Evolutionary conservation across 352 stramenopile species (phyloP), one percentile per base, ranked within the genome.

Genomic region (Pythium guiyangense): DNA sequence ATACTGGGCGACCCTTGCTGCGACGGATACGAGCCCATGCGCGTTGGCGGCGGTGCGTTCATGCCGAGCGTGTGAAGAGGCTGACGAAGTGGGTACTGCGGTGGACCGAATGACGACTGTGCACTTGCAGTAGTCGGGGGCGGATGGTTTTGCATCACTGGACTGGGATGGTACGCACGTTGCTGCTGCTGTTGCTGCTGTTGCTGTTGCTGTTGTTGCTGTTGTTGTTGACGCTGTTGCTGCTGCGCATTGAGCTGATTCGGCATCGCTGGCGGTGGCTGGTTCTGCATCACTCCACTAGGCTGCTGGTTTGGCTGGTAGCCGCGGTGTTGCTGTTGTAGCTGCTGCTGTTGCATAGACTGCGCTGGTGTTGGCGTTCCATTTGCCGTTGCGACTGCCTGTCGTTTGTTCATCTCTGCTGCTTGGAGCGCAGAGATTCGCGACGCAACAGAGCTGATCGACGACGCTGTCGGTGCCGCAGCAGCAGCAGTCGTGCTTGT

Each of bases 41-140:
- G 73, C 12, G 73, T 74, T 8, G 74, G 75, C 4, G 80, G 79
- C 3, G 78, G 76, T 6, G 67, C 74, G 53, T 87, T 79, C 31
- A 25, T 57, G 8, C 55, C 57, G 14, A 62, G 69, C 27, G 67
- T 52, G 50, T 63, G 57, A 40, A 64, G 60, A 14, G 60, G 55
- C 35, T 68, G 62, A n/a, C n/a, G 49, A 42, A 31, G 60, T 37
- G 18, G 42, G 11, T 57, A 49, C 18, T 54, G 61, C 1, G 25
- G 42, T 42, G 53, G 42, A 8, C 55, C 68, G 26, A 46, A 61
- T 4, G 50, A 26, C 3, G 57, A 54, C 17, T 10, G 4, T 4
- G 49, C 42, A 49, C 26, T 43, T 56, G 70, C 15, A 40, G 25
- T 20, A 54, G 74, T 9, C 47, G 66, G 22, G 20, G 10, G 45